Evolutionary conservation across 202 grass and related monocot species (phyloP), one percentile per base, ranked within the genome.

Genomic region (Dendrocalamus latiflorus): DNA sequence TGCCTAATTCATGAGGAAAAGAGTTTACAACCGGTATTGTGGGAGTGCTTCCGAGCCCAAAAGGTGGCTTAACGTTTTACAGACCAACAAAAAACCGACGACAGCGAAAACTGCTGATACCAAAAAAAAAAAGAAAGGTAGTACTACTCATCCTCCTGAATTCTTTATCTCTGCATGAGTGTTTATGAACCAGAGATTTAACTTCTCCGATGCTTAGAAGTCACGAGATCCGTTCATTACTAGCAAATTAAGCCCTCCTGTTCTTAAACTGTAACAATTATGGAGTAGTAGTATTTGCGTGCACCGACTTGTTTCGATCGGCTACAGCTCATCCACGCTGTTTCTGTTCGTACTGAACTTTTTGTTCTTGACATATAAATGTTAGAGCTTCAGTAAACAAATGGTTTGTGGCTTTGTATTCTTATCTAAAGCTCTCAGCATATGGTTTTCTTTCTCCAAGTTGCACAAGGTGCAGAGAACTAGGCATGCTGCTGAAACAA

Each of bases 271-370:
- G 64, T 25, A 45, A 69, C n/a, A 25, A 53, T 20, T 4, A 80
- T 12, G 12, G 39, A 81, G 78, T 6, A 51, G 20, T 7, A 30
- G 56, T 60, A 64, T 65, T 78, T 48, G 37, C 66, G 57, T 73
- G 73, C 72, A 43, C 83, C 72, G 66, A 82, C 83, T 51, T 50
- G 41, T 14, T 68, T 49, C 41, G 48, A 86, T 82, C 59, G 66
- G 58, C 22, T 72, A 78, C 83, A 90, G 83, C 83, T 78, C 88
- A 90, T 86, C 79, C 83, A 73, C 74, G 78, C 86, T 84, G 78
- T 41, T 81, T 63, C 53, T 64, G 72, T 44, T 72, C 54, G 70
- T 70, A 81, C 82, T 61, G 44, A 51, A 45, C 71, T 14, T 70
- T 51, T 75, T 14, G 49, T 56, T 79, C 71, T 55, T 6, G 18